Base-by-base conservation (phyloP, 2,329 filamentous ascomycete species). In the Stachybotrys echinatus region DNA sequence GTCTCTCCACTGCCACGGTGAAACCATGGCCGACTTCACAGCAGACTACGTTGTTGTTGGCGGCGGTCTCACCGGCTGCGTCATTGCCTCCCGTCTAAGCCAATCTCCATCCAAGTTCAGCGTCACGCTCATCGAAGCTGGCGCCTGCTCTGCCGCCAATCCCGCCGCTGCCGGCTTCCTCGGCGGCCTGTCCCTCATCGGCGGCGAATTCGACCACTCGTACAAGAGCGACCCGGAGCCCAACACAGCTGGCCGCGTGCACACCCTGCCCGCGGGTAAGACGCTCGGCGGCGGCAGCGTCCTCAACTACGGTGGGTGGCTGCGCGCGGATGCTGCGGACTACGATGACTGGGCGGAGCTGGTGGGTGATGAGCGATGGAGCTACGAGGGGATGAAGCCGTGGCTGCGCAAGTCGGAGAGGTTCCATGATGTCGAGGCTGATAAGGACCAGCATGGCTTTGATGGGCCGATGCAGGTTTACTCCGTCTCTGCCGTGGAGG, bases 271-370 rank as follows among this genome's bases (percentile, higher is more conserved):
- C 23, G 21, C 45, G 5, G 45, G 45, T 23, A 74, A 70, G 49
- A 65, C 60, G 10, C 62, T 76, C 5, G 65, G 68, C 1, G 72
- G 72, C 1, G 65, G 66, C 10, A 65, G 64, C 2, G 61, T 63
- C 5, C 68, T 69, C 43, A 74, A 75, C 52, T 65, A 42, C 55
- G 66, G 63, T 12, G 58, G 58, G 5, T 73, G 73, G 63, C 66
- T 68, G 19, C 70, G 72, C 37, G 74, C 73, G 5, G 66, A 66
- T 31, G 59, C 60, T 12, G 58, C 59, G 14, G 74, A 76, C 55
- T 77, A 73, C 52, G 65, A 77, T 38, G 61, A 65, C 21, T 77
- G 74, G 74, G 40, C 55, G 34, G 27, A 60, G 19, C 23, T 52
- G 23, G 49, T 59, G 23, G 38, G 37, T 3, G 73, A 77, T 50